Percentiles rank a stretch among this genome's conserved stretches.
These are phyloP conservation scores for Ophiobolus disseminans DNA, from an alignment of 2,329 filamentous ascomycete species.

Conservation along the genomic window DNA sequence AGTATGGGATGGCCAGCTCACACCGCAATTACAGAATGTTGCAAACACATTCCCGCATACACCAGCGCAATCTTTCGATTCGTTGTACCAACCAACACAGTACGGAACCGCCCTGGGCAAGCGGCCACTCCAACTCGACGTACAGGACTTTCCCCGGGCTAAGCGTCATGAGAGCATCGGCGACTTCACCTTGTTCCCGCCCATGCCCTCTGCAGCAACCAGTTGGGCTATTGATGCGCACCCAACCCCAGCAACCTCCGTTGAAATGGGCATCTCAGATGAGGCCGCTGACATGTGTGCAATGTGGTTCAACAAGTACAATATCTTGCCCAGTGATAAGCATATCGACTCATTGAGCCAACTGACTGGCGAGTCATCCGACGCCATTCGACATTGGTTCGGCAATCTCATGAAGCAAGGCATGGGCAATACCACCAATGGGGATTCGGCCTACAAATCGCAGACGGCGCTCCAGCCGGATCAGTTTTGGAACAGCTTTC, in stretches of 20 bases:
- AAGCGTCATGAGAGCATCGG: conserved; percentile 40
- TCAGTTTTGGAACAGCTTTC: conserved; percentile 29
- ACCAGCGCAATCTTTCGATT: conserved; percentile 36
- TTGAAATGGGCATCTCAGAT: conserved; percentile 39
- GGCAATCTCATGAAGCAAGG: conserved; percentile 46
- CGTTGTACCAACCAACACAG: conserved; percentile 26
- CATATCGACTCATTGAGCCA: conserved; percentile 48
- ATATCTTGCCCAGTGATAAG: conserved; percentile 44
- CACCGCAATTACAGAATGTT: conserved; percentile 23
- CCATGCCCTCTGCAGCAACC: conserved; percentile 24
- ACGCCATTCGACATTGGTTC: conserved; percentile 46
- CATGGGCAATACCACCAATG: conserved; percentile 37
- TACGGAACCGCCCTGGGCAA: conserved; percentile 31
- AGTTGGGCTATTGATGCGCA: conserved; percentile 35
- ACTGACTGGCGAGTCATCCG: conserved; percentile 42
- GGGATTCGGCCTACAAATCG: conserved; percentile 49
- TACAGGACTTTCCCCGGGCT: conserved; percentile 40
- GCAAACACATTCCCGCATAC: conserved; percentile 34
- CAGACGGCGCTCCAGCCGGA: conserved; percentile 40
- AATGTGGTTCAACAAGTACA: conserved; percentile 49
- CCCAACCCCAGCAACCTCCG: conserved; percentile 25
- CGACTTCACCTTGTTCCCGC: conserved; percentile 34
- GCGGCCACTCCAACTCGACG: conserved; percentile 40
- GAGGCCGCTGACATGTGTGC: conserved; percentile 48
- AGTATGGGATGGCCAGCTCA: conserved; percentile 35